Percentiles rank a stretch among this genome's conserved stretches.
phyloP scores from a whole-genome alignment of 2,329 filamentous ascomycete species.

The Arthroderma sp. region DNA sequence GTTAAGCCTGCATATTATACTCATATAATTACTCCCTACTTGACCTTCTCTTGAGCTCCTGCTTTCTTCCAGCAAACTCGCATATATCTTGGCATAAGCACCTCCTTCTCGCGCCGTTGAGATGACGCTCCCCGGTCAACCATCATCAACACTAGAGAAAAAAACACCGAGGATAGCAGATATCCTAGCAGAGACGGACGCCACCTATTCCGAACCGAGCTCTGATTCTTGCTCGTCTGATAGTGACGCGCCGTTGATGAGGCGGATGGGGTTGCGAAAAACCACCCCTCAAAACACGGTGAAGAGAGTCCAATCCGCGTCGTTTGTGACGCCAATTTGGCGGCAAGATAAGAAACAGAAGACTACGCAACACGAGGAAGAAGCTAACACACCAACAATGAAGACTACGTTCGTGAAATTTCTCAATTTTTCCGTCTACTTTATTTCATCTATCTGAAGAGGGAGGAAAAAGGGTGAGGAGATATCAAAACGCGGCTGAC shows the following conservation, averaged over 20 bases:
- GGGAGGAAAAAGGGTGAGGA: background rate
- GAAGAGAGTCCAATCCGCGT: background rate
- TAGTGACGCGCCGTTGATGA: constrained; percentile 1
- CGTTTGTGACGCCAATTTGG: background rate
- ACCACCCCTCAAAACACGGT: background rate
- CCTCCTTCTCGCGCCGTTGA: too few species aligned
- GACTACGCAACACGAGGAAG: background rate
- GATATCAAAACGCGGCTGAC: background rate
- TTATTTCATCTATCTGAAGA: background rate
- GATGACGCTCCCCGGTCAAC: too few species aligned
- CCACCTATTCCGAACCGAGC: background rate
- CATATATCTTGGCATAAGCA: too few species aligned
- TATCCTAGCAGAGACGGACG: background rate
- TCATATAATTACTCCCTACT: too few species aligned
- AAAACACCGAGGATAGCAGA: background rate
- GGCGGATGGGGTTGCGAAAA: background rate
- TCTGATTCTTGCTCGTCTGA: background rate
- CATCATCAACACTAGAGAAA: too few species aligned
- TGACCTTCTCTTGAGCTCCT: too few species aligned
- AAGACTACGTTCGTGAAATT: background rate
- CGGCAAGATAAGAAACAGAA: background rate
- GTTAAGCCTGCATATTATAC: too few species aligned
- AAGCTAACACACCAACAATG: background rate
- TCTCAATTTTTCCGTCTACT: background rate
- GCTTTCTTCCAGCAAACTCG: too few species aligned